Percentiles rank a stretch among this genome's conserved stretches.
Conservation (phyloP, 176 grass and related monocot genomes). For the Metroxylon sagu region DNA sequence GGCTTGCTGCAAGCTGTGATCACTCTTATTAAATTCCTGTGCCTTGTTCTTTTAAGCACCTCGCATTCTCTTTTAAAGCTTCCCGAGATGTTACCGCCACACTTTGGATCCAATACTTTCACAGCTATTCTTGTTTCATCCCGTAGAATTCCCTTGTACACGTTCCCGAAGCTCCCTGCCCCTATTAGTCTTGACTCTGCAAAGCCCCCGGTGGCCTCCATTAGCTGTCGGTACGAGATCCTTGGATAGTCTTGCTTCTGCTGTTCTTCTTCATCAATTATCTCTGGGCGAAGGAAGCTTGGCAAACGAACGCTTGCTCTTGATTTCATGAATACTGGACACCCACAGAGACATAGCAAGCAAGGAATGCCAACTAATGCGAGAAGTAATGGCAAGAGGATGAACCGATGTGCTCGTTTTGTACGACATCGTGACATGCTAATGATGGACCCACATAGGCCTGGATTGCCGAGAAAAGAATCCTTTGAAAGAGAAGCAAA, state of each 20-base stretch:
- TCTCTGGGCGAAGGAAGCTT: slow-evolving; percentile 10
- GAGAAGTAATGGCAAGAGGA: slow-evolving; percentile 19
- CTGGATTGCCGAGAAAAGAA: slow-evolving; percentile 53
- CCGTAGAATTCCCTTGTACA: slow-evolving; percentile 58
- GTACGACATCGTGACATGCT: slow-evolving; percentile 29
- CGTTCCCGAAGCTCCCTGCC: slow-evolving; percentile 56
- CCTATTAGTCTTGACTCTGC: slow-evolving; percentile 53
- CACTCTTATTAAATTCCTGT: slow-evolving; percentile 84
- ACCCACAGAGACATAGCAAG: slow-evolving; percentile 12
- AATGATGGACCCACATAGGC: slow-evolving; percentile 38
- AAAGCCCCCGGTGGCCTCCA: slow-evolving; percentile 73
- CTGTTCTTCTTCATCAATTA: slow-evolving; percentile 30
- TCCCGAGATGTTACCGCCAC: slow-evolving; percentile 36
- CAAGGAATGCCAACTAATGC: slow-evolving; percentile 1
- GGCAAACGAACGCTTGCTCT: background rate
- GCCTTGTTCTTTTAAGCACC: slow-evolving; percentile 71
- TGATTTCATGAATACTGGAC: background rate
- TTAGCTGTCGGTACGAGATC: slow-evolving; percentile 71
- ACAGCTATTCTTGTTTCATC: slow-evolving; percentile 65
- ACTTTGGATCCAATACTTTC: slow-evolving; percentile 73
- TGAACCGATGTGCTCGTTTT: slow-evolving; percentile 16
- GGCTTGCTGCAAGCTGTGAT: slow-evolving; percentile 80
- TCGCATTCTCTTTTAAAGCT: slow-evolving; percentile 92
- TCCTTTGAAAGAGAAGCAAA: slow-evolving; percentile 41
- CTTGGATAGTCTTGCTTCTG: slow-evolving; percentile 57